Base-by-base conservation (phyloP, 2,329 filamentous ascomycete genomes). In the Venturiaceae sp. region DNA sequence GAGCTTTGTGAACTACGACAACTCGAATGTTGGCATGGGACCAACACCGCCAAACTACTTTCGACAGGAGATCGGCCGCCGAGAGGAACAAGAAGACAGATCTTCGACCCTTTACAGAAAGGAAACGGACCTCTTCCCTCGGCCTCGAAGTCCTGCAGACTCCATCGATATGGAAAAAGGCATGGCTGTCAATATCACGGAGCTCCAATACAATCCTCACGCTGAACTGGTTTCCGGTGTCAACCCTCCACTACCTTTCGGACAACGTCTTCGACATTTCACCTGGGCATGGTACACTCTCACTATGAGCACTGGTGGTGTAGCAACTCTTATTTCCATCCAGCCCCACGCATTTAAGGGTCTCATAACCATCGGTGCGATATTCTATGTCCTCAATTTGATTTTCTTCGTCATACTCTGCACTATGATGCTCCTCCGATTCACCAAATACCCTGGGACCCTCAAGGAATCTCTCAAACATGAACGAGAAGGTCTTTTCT, bases 241-340 rank as follows among this genome's bases (percentile, higher is more conserved):
- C 28, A 47, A 44, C n/a, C 55, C 55, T 46, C 55, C 55, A 21
- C 36, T 59, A 34, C 53, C 60, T 4, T 47, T 81, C 21, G 72
- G 73, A 57, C 65, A 77, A 58, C 72, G 80, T 3, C 69, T 83
- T 28, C 71, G 77, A 50, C 82, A 85, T 70, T 84, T 86, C 66
- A 86, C 83, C 0, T 85, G 83, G 85, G 83, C 83, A 19, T 90
- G 86, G 86, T 92, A 85, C 70, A 87, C 36, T 26, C 52, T 83
- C 33, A 85, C 85, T 1, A 90, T 90, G 87, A 87, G 84, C 53
- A 88, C 86, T 0, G 87, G 87, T 34, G 86, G 86, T 0, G 71
- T 91, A 1, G 81, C 86, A 0, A 71, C 86, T 2, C 77, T 90
- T 16, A 77, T 91, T 47, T 77, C 79, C 2, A 82, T 83, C 55